A percentile compares a stretch with the other conserved stretches of the same genome.
Evolutionary conservation across 148 eudicot genomes (phyloP).

Genomic region (Rhododendron mucronatum): DNA sequence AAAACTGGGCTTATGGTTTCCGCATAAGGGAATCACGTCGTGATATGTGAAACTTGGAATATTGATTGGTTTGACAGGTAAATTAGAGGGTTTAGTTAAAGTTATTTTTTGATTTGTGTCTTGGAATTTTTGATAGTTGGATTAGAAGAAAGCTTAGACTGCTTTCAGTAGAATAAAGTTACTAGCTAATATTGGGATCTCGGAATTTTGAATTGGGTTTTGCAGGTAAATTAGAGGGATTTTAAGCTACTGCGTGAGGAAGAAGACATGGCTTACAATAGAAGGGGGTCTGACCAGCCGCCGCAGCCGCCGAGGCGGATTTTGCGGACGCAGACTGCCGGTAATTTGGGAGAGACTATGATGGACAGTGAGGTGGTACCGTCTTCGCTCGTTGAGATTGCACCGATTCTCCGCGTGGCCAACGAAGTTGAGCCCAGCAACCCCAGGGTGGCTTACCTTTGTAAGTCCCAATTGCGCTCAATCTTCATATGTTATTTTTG

Average conservation of each 20-base stretch:
- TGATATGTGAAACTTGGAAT: neutral
- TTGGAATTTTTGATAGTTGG: slow-evolving; percentile 12
- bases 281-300: slow-evolving; percentile 42
- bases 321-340: slow-evolving; percentile 56
- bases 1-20: neutral
- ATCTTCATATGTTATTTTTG: neutral
- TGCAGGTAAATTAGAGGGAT: slow-evolving; percentile 15
- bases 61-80: neutral
- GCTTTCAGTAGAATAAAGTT: neutral
- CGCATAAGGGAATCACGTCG: neutral
- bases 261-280: slow-evolving; percentile 38
- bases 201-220: slow-evolving; percentile 2
- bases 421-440: slow-evolving; percentile 60
- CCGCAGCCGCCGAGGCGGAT: slow-evolving; percentile 36
- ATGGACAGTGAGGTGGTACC: slow-evolving; percentile 75
- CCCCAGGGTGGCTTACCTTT: slow-evolving; percentile 62
- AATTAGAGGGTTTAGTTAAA: neutral
- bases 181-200: neutral
- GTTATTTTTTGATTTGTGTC: neutral
- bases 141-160: slow-evolving; percentile 1
- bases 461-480: slow-evolving; percentile 27
- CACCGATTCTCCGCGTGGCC: slow-evolving; percentile 70
- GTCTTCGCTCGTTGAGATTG: slow-evolving; percentile 59
- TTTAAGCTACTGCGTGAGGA: slow-evolving; percentile 4
- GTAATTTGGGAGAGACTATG: slow-evolving; percentile 55